Evolutionary conservation across 2,329 filamentous ascomycete genomes (phyloP).

Genomic region (Thielaviopsis populi): DNA sequence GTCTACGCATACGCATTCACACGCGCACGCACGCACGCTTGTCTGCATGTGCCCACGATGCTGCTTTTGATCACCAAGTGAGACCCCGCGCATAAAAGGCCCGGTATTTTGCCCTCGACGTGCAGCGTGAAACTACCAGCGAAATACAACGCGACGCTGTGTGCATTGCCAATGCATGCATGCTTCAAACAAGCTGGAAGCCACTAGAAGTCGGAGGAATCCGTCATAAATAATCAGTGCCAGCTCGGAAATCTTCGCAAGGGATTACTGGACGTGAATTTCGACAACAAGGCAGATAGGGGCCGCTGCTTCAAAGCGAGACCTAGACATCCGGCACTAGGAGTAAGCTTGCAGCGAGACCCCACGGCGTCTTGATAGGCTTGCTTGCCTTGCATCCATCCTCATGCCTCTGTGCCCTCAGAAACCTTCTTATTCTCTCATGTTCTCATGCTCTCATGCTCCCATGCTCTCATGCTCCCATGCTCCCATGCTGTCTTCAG

Average conservation of each 20-base stretch:
- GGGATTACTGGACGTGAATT: background rate
- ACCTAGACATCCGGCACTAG: background rate
- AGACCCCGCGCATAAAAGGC: background rate
- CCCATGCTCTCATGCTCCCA: no score
- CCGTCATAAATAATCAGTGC: background rate
- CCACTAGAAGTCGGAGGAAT: slow-evolving; percentile 1
- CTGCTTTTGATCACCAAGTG: background rate
- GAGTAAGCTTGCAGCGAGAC: background rate
- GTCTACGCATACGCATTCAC: background rate
- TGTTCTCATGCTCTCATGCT: no score
- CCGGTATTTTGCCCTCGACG: background rate
- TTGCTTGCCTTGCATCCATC: background rate
- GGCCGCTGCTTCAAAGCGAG: slow-evolving; percentile 1
- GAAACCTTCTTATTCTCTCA: no score
- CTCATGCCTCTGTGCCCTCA: no score
- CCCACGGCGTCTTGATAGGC: background rate
- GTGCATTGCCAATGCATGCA: background rate
- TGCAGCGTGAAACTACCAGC: background rate
- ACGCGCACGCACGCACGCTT: background rate
- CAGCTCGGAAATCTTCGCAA: background rate
- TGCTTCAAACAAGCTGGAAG: background rate
- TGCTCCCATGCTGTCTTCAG: background rate
- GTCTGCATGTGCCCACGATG: background rate
- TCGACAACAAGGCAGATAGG: background rate
- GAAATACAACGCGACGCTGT: background rate